Percentiles rank a stretch among this genome's conserved stretches.
Evolutionary conservation across 2,329 filamentous ascomycete genomes (phyloP).

Genomic region (Penicillium sp.): DNA sequence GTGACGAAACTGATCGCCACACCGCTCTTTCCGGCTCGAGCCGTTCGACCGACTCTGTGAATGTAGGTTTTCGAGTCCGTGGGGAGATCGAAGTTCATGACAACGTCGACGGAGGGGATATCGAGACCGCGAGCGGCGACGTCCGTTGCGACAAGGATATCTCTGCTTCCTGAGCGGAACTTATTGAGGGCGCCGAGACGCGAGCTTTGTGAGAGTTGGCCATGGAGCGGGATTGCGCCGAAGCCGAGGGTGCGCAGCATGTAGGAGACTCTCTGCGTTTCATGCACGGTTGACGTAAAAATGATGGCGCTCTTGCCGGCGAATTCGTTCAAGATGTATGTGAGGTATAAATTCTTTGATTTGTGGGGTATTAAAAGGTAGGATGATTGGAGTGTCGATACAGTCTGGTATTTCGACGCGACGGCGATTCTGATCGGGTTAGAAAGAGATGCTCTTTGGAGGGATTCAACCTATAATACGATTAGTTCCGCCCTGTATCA

Average conservation of each 20-base stretch:
- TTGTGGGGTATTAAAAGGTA: constrained; percentile 86
- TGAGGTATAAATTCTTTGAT: constrained; percentile 87
- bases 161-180: constrained; percentile 78
- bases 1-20: constrained; percentile 81
- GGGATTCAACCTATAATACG: constrained; percentile 65
- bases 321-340: constrained; percentile 85
- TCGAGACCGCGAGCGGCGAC: constrained; percentile 93
- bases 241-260: constrained; percentile 84
- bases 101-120: constrained; percentile 87
- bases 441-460: constrained; percentile 85
- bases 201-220: constrained; percentile 84
- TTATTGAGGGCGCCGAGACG: constrained; percentile 89
- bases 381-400: constrained; percentile 82
- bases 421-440: constrained; percentile 85
- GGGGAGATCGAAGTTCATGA: constrained; percentile 85
- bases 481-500: not conserved
- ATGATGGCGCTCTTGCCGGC: constrained; percentile 85
- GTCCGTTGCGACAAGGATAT: constrained; percentile 88
- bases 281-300: constrained; percentile 90
- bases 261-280: constrained; percentile 84
- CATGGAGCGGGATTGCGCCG: constrained; percentile 89
- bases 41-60: constrained; percentile 86
- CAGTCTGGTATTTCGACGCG: constrained; percentile 87
- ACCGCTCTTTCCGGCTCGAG: constrained; percentile 82
- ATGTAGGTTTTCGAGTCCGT: constrained; percentile 89